These are phyloP conservation scores for Phialocephala sp. DNA, from an alignment of 2,329 filamentous ascomycete species.

Conservation along the genomic window DNA sequence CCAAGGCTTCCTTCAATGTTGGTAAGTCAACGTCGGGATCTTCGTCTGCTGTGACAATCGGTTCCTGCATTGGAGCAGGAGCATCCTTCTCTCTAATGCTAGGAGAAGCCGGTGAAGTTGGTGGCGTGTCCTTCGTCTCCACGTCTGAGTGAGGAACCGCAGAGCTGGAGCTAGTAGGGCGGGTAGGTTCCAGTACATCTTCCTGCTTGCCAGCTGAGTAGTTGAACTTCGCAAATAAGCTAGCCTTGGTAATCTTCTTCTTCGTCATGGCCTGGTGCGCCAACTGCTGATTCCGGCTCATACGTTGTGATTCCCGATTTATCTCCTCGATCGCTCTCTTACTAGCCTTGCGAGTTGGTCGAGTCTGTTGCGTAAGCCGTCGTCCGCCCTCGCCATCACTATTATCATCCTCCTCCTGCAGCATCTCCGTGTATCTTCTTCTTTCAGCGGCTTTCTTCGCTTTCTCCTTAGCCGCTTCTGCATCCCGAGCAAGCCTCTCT, in stretches of 20 bases:
- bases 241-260: conserved; percentile 86
- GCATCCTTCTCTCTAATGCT: conserved; percentile 41
- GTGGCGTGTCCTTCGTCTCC: conserved; percentile 67
- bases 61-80: conserved; percentile 11
- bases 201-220: conserved; percentile 55
- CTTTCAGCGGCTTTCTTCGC: conserved; percentile 42
- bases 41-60: not conserved
- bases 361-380: conserved; percentile 70
- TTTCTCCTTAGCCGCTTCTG: conserved; percentile 56
- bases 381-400: conserved; percentile 68
- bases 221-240: conserved; percentile 84
- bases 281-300: conserved; percentile 89
- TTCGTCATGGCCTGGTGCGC: conserved; percentile 88
- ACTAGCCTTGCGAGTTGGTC: conserved; percentile 82
- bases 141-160: conserved; percentile 52
- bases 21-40: conserved; percentile 27
- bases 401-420: conserved; percentile 59
- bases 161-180: conserved; percentile 61
- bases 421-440: conserved; percentile 53
- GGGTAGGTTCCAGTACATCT: conserved; percentile 43
- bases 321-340: conserved; percentile 96
- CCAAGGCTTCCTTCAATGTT: conserved; percentile 29
- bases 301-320: conserved; percentile 89
- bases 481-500: conserved; percentile 72
- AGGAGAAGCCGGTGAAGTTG: conserved; percentile 66